phyloP scores from a whole-genome alignment of 2,329 filamentous ascomycete genomes.

The Atkinsonella texensis region DNA sequence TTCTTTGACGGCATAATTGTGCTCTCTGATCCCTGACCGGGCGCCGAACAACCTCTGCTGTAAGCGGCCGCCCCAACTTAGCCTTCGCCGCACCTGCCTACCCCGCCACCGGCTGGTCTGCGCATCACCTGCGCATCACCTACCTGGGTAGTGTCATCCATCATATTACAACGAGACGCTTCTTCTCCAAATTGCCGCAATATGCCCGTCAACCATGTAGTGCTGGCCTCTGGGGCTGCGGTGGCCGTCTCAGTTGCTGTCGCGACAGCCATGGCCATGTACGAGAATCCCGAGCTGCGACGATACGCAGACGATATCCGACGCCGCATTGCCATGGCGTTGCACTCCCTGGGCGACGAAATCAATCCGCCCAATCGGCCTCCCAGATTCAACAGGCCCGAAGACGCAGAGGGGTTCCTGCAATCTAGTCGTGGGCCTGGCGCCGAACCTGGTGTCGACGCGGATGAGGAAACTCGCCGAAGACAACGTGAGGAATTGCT shows the following conservation, averaged over 20 bases:
- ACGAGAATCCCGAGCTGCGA: constrained; percentile 52
- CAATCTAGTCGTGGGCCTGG: constrained; percentile 33
- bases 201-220: constrained; percentile 45
- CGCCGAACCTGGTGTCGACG: constrained; percentile 40
- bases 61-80: neutral
- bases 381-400: constrained; percentile 52
- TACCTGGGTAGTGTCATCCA: neutral
- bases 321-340: constrained; percentile 46
- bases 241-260: constrained; percentile 46
- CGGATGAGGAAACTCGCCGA: constrained; percentile 48
- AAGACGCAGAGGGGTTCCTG: constrained; percentile 53
- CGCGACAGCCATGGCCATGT: constrained; percentile 46
- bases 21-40: neutral
- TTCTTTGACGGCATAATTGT: neutral
- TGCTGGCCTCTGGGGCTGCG: constrained; percentile 43
- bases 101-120: neutral
- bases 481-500: constrained; percentile 52
- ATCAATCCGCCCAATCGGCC: constrained; percentile 36
- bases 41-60: neutral
- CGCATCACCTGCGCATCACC: neutral
- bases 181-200: constrained; percentile 3
- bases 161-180: no score
- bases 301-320: constrained; percentile 50
- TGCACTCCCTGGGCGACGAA: constrained; percentile 47
- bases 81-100: neutral